Evolutionary conservation across 352 stramenopile genomes (phyloP), one percentile per base, ranked within the genome.

Genomic region (Pythium sukuiense): DNA sequence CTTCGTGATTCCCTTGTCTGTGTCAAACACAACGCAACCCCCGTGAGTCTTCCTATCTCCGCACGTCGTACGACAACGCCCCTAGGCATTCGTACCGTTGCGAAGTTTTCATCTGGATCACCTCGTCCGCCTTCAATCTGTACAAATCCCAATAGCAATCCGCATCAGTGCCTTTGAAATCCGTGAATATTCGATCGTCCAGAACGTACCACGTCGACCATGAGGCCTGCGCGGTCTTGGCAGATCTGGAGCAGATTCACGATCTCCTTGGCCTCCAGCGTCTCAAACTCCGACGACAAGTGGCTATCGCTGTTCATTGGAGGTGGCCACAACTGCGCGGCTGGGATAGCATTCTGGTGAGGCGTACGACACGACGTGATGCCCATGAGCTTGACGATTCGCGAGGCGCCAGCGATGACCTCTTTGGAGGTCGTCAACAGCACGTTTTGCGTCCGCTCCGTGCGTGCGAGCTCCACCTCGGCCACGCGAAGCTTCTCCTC

Each of bases 341-440:
- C 85, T 8, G 80, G 75, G 32, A 95, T 79, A 12, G 78, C 79
- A 18, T 83, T 84, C 61, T 88, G 76, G 48, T 88, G 76, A 18
- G 87, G 83, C 43, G 71, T 74, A 0, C 69, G 73, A 35, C 83
- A 90, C 18, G 81, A 89, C 2, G 83, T 93, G 59, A 92, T 82
- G 4, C 85, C 85, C 46, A 90, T 64, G 18, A 95, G 78, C 55
- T 92, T 90, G 24, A 89, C 83, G 52, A 93, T 80, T 33, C 85
- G 75, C 18, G 81, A 80, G 0, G 81, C 80, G 18, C 87, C 85
- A 9, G 76, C 73, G 55, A 90, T 83, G 13, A 93, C 76, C 50
- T 95, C 85, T 53, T 95, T 93, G 1, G 85, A 92, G 24, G 66
- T 89, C 6, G 85, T 88, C 8, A 95, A 68, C 9, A 92, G 61